These are phyloP conservation scores for Epichloe glyceriae DNA, from an alignment of 2,329 filamentous ascomycete genomes.

Conservation along the genomic window DNA sequence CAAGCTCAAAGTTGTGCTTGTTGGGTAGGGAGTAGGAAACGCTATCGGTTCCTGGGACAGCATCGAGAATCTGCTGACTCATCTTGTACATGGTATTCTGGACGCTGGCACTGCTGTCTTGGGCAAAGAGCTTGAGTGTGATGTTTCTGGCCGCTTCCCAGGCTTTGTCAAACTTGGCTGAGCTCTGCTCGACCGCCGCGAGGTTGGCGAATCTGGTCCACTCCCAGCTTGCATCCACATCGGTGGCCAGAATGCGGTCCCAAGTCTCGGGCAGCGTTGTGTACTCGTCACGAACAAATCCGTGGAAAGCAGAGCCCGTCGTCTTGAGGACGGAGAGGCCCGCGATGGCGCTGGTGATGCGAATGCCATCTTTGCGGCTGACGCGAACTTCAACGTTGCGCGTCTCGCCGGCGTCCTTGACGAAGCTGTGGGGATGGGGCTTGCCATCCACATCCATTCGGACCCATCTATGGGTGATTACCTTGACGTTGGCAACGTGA, in stretches of 20 bases:
- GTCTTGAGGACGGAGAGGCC: constrained; percentile 87
- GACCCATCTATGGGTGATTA: constrained; percentile 82
- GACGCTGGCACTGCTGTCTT: constrained; percentile 82
- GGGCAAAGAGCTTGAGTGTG: constrained; percentile 83
- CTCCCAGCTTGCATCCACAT: constrained; percentile 75
- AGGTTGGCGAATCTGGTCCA: constrained; percentile 63
- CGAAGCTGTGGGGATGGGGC: constrained; percentile 90
- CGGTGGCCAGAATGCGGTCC: constrained; percentile 91
- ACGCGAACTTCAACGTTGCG: constrained; percentile 67
- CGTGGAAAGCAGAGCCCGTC: constrained; percentile 91
- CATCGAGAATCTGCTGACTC: constrained; percentile 72
- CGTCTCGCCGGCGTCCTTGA: constrained; percentile 78
- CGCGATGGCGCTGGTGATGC: constrained; percentile 63
- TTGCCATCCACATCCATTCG: constrained; percentile 77
- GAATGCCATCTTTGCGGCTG: constrained; percentile 54
- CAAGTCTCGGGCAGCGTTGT: constrained; percentile 82
- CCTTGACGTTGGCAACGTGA: constrained; percentile 64
- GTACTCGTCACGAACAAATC: constrained; percentile 86
- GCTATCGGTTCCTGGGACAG: constrained; percentile 54
- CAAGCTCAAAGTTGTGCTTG: constrained; percentile 98
- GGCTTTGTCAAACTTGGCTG: constrained; percentile 61
- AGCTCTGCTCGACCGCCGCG: constrained; percentile 50
- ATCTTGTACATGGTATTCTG: constrained; percentile 99
- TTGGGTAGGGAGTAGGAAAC: constrained; percentile 84
- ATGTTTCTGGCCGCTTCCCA: constrained; percentile 68